A percentile compares a stretch with the other conserved stretches of the same genome.
phyloP scores from a whole-genome alignment of 371 early-diverging fungal species.

The Mucor ambiguus region DNA sequence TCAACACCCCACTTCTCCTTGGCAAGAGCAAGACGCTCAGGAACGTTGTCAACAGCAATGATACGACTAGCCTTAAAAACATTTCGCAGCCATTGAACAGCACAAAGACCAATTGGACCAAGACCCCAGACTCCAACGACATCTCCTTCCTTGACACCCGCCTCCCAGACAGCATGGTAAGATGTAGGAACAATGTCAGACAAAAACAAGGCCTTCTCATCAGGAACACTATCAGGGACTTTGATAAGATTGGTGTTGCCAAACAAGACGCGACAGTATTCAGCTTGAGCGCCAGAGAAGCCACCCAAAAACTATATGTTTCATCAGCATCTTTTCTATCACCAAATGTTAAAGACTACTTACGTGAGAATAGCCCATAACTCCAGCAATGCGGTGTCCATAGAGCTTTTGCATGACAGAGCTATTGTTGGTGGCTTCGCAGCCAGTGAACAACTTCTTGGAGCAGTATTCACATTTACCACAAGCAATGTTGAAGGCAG shows the following conservation, averaged over 20 bases:
- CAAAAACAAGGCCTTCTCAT: slow-evolving; percentile 60
- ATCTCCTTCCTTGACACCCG: slow-evolving; percentile 49
- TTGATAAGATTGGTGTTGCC: slow-evolving; percentile 63
- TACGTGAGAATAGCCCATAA: slow-evolving; percentile 60
- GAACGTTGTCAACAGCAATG: slow-evolving; percentile 58
- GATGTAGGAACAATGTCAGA: slow-evolving; percentile 65
- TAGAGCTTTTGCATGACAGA: slow-evolving; percentile 58
- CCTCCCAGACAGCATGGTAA: slow-evolving; percentile 54
- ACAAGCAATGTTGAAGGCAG: slow-evolving; percentile 56
- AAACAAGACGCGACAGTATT: slow-evolving; percentile 60
- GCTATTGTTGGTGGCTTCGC: slow-evolving; percentile 59
- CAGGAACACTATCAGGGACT: slow-evolving; percentile 48
- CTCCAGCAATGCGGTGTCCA: slow-evolving; percentile 54
- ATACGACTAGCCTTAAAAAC: slow-evolving; percentile 54
- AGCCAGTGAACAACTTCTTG: slow-evolving; percentile 44
- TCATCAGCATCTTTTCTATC: not conserved
- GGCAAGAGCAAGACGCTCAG: slow-evolving; percentile 52
- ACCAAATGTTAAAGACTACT: not conserved
- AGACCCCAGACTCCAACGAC: slow-evolving; percentile 61
- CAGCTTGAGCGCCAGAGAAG: slow-evolving; percentile 54
- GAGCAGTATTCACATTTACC: slow-evolving; percentile 61
- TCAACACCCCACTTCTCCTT: slow-evolving; percentile 46
- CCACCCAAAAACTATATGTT: slow-evolving; percentile 26
- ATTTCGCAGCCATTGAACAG: slow-evolving; percentile 51
- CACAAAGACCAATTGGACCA: slow-evolving; percentile 63